Evolutionary conservation across 768 basidiomycete species (phyloP), one percentile per base, ranked within the genome.

Genomic region (Antrodiella citrinella): DNA sequence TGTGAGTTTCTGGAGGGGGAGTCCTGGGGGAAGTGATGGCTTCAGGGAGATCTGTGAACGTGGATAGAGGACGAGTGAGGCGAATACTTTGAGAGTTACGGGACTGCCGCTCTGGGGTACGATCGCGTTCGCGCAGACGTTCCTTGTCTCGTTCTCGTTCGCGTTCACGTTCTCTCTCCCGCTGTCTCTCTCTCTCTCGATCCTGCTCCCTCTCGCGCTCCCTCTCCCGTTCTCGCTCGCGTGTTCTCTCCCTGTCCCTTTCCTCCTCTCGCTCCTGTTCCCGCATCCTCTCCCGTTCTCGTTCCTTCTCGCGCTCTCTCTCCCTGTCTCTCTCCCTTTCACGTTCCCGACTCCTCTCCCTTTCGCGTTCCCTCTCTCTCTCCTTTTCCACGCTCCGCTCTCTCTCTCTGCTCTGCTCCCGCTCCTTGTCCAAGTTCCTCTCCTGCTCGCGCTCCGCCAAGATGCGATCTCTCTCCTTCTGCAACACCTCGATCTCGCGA

Each of bases 401-500:
- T 15, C 40, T 23, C 26, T 54, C 50, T 39, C 53, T 42, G 18
- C 26, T 26, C 46, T 18, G 44, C 54, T 54, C 15, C 23, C 53
- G 40, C 53, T 59, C 48, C 54, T 48, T 51, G 48, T 57, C 51
- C 42, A 39, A 26, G 51, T 62, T 57, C 26, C 57, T 48, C 12
- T 49, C 68, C 56, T 55, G 54, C 48, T 59, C 57, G 9, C 62
- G 55, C 51, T 63, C 63, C 1, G 50, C 55, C 38, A 67, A 26
- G 22, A 66, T 52, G 21, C 47, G 59, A 24, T 69, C 72, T 45
- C 64, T 59, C 39, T 73, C 70, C 53, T 59, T 65, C 54, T 65
- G 77, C 59, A 83, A 62, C 50, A 67, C 67, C 25, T 82, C 81
- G 44, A 84, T 64, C 67, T 87, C 84, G 43, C 67, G 58, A 53